These are phyloP conservation scores for Penicillium coprophilum DNA, from an alignment of 495 filamentous ascomycete genomes.

Conservation along the genomic window DNA sequence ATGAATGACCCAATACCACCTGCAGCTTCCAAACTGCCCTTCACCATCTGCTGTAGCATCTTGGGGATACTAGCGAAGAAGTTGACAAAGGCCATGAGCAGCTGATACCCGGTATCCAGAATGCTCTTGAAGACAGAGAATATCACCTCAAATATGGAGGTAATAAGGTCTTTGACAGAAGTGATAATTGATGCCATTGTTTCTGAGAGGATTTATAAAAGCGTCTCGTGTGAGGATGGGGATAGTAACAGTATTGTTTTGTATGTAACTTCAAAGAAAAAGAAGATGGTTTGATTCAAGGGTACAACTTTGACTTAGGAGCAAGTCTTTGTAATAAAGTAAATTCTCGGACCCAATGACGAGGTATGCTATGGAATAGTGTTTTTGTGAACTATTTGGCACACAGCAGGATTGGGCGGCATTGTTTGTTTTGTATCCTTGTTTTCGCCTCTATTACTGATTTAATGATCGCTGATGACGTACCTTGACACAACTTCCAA, in stretches of 20 bases:
- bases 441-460: not conserved
- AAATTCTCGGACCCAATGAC: not conserved
- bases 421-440: not conserved
- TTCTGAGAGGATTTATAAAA: not conserved
- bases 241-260: not conserved
- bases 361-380: not conserved
- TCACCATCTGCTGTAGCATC: constrained; percentile 5
- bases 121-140: constrained; percentile 14
- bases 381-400: not conserved
- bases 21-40: constrained; percentile 12
- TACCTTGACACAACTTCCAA: not conserved
- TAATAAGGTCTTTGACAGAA: constrained; percentile 22
- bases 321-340: not conserved
- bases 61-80: constrained; percentile 11
- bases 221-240: not conserved
- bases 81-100: constrained; percentile 7
- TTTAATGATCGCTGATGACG: constrained; percentile 4
- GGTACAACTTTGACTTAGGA: not conserved
- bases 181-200: constrained; percentile 22
- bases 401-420: not conserved
- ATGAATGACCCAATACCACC: constrained; percentile 19
- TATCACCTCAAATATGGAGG: constrained; percentile 21
- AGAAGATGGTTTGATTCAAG: not conserved
- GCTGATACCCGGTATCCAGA: constrained; percentile 3
- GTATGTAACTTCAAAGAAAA: not conserved